Percentiles rank a stretch among this genome's conserved stretches.
phyloP scores from a whole-genome alignment of 2,329 filamentous ascomycete genomes.

The Zelopaecilomyces penicillatus region DNA sequence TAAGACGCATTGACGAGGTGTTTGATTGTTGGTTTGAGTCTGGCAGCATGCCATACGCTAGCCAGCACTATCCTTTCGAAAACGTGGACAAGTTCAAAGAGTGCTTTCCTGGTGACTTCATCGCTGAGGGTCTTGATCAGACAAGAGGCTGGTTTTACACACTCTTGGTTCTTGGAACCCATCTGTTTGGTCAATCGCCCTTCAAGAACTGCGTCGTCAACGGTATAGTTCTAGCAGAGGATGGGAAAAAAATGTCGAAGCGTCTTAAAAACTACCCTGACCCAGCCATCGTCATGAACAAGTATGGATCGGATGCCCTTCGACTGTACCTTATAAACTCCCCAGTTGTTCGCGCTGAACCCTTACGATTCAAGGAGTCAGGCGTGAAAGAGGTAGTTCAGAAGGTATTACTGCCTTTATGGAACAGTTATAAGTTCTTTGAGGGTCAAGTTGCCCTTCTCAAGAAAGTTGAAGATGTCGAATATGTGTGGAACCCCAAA shows the following conservation, averaged over 20 bases:
- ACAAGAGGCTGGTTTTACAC: slow-evolving; percentile 98
- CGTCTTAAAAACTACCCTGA: slow-evolving; percentile 94
- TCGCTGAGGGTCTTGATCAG: slow-evolving; percentile 87
- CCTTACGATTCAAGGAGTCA: slow-evolving; percentile 80
- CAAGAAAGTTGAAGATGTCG: slow-evolving; percentile 73
- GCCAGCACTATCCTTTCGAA: slow-evolving; percentile 86
- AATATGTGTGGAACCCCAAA: slow-evolving; percentile 71
- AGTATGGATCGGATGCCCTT: slow-evolving; percentile 86
- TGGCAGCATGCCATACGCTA: slow-evolving; percentile 90
- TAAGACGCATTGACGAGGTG: slow-evolving; percentile 76
- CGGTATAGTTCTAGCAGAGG: slow-evolving; percentile 85
- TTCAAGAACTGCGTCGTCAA: slow-evolving; percentile 98
- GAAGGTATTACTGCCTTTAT: slow-evolving; percentile 81
- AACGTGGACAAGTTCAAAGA: slow-evolving; percentile 73
- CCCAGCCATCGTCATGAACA: slow-evolving; percentile 70
- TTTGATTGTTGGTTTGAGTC: slow-evolving; percentile 98
- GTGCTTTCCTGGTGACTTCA: slow-evolving; percentile 86
- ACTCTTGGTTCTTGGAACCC: slow-evolving; percentile 76
- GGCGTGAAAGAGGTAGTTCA: slow-evolving; percentile 93
- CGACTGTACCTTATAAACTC: slow-evolving; percentile 96
- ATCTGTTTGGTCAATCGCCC: slow-evolving; percentile 74
- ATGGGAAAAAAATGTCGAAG: slow-evolving; percentile 99
- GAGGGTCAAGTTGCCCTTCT: slow-evolving; percentile 76
- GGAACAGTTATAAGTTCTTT: slow-evolving; percentile 98
- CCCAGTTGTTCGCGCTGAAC: slow-evolving; percentile 85